Base-by-base conservation (phyloP, 2,329 filamentous ascomycete genomes). In the Trematosphaeria pertusa region DNA sequence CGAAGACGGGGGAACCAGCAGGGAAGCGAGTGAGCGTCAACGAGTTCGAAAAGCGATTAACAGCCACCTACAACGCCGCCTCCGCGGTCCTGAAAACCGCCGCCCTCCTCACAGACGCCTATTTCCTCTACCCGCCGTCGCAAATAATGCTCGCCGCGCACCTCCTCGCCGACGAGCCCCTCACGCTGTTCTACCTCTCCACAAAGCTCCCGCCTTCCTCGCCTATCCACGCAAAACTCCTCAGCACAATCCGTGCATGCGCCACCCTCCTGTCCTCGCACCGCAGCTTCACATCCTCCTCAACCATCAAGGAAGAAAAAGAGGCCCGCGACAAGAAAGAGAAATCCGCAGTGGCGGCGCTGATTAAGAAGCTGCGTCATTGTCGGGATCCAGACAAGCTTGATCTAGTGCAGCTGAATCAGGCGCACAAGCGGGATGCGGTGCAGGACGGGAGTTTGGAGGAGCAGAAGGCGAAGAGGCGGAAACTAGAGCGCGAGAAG, bases 61-160 rank as follows among this genome's bases (percentile, higher is more conserved):
- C 75, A 20, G 78, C 78, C 9, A 90, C 90, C 0, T 91, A 96
- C 65, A 78, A 78, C n/a, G 81, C 81, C 41, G 88, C 92, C 0
- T 82, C 88, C 32, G 48, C 65, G 11, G 66, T 63, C 3, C 59
- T 75, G 18, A 74, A 76, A 31, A 87, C 86, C 43, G 88, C 89
- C 46, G 89, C 91, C 0, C 77, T 96, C 39, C 81, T 97, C 51
- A 96, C 93, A 19, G 94, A 99, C 63, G 91, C 85, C n/a, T 97
- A 97, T 75, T 97, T 97, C 74, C 87, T 96, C 72, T 97, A 89
- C 74, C 93, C 93, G 0, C 94, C 94, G 0, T 88, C 89, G 18
- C 94, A 99, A 71, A 96, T 97, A 68, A 92, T 92, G 86, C 81
- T 97, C 49, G 87, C 90, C 0, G 86, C 92, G 0, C 74, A 97